phyloP scores from a whole-genome alignment of 805 yeast genomes.

The Lipomyces yamanashiensis region DNA sequence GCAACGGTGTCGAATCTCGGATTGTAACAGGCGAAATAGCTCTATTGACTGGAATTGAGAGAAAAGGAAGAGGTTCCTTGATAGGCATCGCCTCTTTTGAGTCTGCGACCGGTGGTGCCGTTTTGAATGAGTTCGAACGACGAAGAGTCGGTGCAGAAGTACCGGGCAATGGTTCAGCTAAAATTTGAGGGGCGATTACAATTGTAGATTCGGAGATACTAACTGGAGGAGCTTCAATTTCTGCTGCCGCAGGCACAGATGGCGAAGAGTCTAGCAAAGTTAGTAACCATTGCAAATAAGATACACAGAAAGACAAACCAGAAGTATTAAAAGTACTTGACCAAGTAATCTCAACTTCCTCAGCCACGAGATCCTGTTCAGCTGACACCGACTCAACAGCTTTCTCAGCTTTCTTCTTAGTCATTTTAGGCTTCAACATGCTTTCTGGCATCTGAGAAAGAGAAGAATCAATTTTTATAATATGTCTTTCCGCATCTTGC shows the following conservation, averaged over 20 bases:
- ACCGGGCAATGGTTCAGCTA: not conserved
- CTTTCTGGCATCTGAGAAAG: not conserved
- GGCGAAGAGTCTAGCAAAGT: too few relatives aligned
- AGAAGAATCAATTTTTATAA: conserved; percentile 1
- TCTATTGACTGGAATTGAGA: not conserved
- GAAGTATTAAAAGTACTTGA: too few relatives aligned
- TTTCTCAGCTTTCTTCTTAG: not conserved
- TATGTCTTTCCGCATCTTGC: conserved; percentile 9
- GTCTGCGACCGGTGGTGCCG: not conserved
- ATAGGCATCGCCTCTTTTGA: not conserved
- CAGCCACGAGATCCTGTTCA: too few relatives aligned
- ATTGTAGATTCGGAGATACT: too few relatives aligned
- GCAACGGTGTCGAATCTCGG: conserved; percentile 6
- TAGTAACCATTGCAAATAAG: too few relatives aligned
- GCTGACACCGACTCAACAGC: not conserved
- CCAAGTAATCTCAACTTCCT: too few relatives aligned
- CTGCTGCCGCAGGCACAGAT: too few relatives aligned
- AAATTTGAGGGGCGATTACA: too few relatives aligned
- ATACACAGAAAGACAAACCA: too few relatives aligned
- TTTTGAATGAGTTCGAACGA: conserved; percentile 1
- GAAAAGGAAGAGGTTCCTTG: not conserved
- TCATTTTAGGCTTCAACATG: not conserved
- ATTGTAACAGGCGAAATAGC: not conserved
- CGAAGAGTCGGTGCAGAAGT: not conserved
- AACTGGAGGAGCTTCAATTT: too few relatives aligned